These are phyloP conservation scores for Rhizophagus prolifer DNA, from an alignment of 192 early-diverging fungal species.

Conservation along the genomic window DNA sequence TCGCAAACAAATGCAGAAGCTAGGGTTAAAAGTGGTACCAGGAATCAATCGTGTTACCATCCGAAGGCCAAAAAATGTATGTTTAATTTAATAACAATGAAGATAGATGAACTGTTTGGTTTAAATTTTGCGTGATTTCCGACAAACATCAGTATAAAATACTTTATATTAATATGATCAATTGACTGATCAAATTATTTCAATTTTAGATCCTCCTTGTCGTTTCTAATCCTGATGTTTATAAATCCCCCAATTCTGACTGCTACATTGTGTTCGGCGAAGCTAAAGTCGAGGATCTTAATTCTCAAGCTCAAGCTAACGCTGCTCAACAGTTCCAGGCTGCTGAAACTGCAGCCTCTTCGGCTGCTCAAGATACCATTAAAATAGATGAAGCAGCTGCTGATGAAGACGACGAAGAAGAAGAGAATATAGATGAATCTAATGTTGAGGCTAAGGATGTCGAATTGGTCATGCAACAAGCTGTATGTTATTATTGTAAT, in stretches of 20 bases:
- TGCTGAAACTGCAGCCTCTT: conserved; percentile 37
- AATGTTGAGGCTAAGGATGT: conserved; percentile 90
- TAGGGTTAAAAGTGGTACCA: conserved; percentile 82
- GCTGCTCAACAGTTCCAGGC: conserved; percentile 54
- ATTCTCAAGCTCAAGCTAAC: conserved; percentile 68
- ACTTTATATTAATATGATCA: neutral
- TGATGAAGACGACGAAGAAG: conserved; percentile 68
- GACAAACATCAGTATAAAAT: neutral
- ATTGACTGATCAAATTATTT: neutral
- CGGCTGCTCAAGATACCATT: conserved; percentile 45
- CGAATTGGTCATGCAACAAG: conserved; percentile 92
- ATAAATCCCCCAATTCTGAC: conserved; percentile 84
- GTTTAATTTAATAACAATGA: conserved; percentile 27
- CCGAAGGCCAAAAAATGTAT: conserved; percentile 74
- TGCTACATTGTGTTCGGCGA: conserved; percentile 98
- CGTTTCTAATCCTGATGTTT: conserved; percentile 90
- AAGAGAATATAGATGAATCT: conserved; percentile 77
- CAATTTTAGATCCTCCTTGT: conserved; percentile 70
- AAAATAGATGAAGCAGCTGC: conserved; percentile 39
- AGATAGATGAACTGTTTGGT: neutral
- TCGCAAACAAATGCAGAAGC: conserved; percentile 91
- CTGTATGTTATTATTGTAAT: conserved; percentile 35
- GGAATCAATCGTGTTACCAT: conserved; percentile 90
- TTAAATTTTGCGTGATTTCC: no score
- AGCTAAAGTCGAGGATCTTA: conserved; percentile 84